phyloP scores from a whole-genome alignment of 495 filamentous ascomycete species.

The Lasiosphaeria hispida region DNA sequence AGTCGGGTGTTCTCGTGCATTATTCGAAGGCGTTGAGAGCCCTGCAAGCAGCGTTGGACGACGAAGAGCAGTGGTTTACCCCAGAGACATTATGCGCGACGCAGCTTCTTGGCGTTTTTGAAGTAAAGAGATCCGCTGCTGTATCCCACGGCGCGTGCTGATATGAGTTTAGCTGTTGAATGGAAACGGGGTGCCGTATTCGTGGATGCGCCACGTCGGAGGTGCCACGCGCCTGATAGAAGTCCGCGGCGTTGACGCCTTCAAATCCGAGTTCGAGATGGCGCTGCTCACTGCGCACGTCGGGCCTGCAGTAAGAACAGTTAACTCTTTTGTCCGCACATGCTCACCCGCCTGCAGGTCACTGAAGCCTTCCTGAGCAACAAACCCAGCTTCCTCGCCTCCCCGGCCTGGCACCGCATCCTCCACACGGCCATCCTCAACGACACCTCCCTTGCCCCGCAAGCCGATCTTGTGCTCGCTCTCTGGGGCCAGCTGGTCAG shows the following conservation, averaged over 20 bases:
- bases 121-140: slow-evolving; percentile 29
- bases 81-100: slow-evolving; percentile 39
- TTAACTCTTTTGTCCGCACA: slow-evolving; percentile 24
- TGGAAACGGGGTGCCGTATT: slow-evolving; percentile 18
- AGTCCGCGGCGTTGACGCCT: slow-evolving; percentile 33
- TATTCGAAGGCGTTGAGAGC: slow-evolving; percentile 35
- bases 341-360: neutral
- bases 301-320: slow-evolving; percentile 29
- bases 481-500: slow-evolving; percentile 26
- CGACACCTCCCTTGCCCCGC: slow-evolving; percentile 19
- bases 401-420: slow-evolving; percentile 28
- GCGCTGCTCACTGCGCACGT: slow-evolving; percentile 35
- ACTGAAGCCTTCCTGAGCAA: slow-evolving; percentile 28
- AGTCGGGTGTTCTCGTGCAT: slow-evolving; percentile 20
- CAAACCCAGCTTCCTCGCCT: slow-evolving; percentile 29
- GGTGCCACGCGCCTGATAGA: slow-evolving; percentile 34
- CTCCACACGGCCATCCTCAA: slow-evolving; percentile 22
- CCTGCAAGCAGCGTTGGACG: slow-evolving; percentile 33
- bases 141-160: too few relatives aligned
- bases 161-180: slow-evolving; percentile 18
- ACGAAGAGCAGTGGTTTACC: slow-evolving; percentile 19
- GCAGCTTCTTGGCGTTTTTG: slow-evolving; percentile 33
- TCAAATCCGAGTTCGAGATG: slow-evolving; percentile 37
- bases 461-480: slow-evolving; percentile 25
- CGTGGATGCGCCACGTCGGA: slow-evolving; percentile 32